Conservation (phyloP, 139 green algal genomes). For the Chlorella sp. region DNA sequence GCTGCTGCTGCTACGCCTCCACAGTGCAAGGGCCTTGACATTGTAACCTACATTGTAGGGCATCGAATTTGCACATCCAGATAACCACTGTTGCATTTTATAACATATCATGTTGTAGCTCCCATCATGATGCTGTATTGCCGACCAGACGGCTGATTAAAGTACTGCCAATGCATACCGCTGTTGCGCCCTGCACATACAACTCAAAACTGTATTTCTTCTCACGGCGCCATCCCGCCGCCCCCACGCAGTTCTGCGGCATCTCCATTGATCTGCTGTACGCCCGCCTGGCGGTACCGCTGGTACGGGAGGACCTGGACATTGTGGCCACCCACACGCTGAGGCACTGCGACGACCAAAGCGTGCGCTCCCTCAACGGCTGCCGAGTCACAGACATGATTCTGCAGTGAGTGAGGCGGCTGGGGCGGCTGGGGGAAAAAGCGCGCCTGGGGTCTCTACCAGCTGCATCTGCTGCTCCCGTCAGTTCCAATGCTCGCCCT, state of each 20-base stretch:
- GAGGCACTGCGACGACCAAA: constrained; percentile 87
- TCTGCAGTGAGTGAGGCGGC: constrained; percentile 49
- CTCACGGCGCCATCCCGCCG: not conserved
- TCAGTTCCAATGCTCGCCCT: too few relatives aligned
- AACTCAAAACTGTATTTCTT: not conserved
- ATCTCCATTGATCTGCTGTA: constrained; percentile 97
- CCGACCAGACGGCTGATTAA: too few relatives aligned
- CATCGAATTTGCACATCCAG: too few relatives aligned
- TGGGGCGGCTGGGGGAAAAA: not conserved
- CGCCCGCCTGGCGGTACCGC: constrained; percentile 65
- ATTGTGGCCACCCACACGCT: constrained; percentile 78
- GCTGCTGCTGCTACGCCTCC: not conserved
- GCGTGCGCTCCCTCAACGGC: constrained; percentile 88
- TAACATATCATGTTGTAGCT: too few relatives aligned
- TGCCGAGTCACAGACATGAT: constrained; percentile 92
- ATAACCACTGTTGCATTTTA: too few relatives aligned
- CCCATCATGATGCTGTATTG: too few relatives aligned
- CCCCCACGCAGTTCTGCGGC: constrained; percentile 75
- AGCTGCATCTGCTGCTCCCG: too few relatives aligned
- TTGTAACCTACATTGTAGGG: too few relatives aligned
- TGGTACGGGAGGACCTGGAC: constrained; percentile 81
- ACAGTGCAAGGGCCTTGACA: too few relatives aligned
- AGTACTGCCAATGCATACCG: too few relatives aligned
- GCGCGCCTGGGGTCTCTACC: too few relatives aligned
- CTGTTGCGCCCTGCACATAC: too few relatives aligned